Evolutionary conservation across 805 yeast species (phyloP), one percentile per base, ranked within the genome.

Genomic region (Starmerella floricola): DNA sequence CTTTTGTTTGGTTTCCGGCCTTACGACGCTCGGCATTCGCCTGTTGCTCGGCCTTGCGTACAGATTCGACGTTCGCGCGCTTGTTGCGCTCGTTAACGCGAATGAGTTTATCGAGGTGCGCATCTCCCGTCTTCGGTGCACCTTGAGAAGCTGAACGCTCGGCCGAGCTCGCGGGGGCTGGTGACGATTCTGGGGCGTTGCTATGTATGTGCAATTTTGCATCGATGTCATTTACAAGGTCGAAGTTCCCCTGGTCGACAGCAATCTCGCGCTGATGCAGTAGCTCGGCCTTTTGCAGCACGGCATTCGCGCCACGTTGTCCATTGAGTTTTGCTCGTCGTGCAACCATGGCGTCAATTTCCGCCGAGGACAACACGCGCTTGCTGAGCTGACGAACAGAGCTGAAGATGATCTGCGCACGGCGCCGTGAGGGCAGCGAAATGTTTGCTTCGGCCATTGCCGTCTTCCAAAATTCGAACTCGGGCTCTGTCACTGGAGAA

Each of bases 51-150:
- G 94, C 95, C 54, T 72, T 71, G 56, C 93, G 77, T 52, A 86
- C 75, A 36, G 73, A 74, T 39, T 76, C 76, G 58, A 77, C 78
- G 61, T 88, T 88, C 49, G 79, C 71, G 53, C 75, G 80, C 59
- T 94, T 73, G 62, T 91, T 91, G 55, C 95, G 76, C 54, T 81
- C 79, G 51, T 86, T 85, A 39, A 86, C 82, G n/a, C 40, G 36
- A 19, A 26, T 24, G 11, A 48, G 46, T 39, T 40, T 40, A 29
- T 40, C 41, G 8, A 31, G 36, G 28, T 30, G 40, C 3, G 35
- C 13, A 30, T 42, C 41, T 11, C 30, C 40, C 10, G 20, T 5
- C 15, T 32, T 12, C 26, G 16, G 26, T n/a, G n/a, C 4, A 3
- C 11, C 28, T 10, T 23, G 26, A 23, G 26, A 23, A 6, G 26